Percentiles rank a stretch among this genome's conserved stretches.
phyloP scores from a whole-genome alignment of 192 early-diverging fungal genomes.

The Coemansia sp. region DNA sequence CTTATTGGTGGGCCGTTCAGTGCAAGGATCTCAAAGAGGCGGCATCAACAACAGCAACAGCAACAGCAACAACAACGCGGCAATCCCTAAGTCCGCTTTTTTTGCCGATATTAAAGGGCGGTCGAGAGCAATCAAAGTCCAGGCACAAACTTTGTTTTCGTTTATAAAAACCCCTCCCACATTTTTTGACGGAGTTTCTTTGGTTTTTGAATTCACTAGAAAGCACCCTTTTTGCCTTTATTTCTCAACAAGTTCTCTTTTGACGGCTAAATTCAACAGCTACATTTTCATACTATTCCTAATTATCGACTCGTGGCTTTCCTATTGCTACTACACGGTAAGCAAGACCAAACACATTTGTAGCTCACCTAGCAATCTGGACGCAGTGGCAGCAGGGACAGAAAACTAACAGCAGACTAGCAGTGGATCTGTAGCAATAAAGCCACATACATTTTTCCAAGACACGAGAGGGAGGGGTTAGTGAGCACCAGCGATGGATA shows the following conservation, averaged over 20 bases:
- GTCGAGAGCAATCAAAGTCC: too few species aligned
- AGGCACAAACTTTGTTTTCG: too few species aligned
- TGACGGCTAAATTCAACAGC: neutral
- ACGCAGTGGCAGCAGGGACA: too few species aligned
- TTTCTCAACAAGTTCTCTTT: neutral
- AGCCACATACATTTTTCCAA: too few species aligned
- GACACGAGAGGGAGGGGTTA: neutral
- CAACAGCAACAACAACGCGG: too few species aligned
- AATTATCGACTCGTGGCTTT: neutral
- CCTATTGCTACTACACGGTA: neutral
- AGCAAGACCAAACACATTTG: too few species aligned
- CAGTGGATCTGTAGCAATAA: too few species aligned
- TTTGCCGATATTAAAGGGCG: too few species aligned
- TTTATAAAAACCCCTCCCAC: too few species aligned
- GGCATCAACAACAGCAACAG: neutral
- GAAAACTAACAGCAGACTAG: too few species aligned
- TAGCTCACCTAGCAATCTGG: too few species aligned
- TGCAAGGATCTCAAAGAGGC: neutral
- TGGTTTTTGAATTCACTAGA: constrained; percentile 1
- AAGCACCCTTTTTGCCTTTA: neutral
- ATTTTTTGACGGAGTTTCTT: neutral
- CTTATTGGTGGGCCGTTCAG: neutral
- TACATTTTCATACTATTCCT: neutral
- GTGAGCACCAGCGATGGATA: constrained; percentile 15
- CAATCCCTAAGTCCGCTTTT: too few species aligned